Percentiles rank a stretch among this genome's conserved stretches.
These are phyloP conservation scores for Geotrichum bryndzae DNA, from an alignment of 1,139 yeast genomes.

Conservation along the genomic window DNA sequence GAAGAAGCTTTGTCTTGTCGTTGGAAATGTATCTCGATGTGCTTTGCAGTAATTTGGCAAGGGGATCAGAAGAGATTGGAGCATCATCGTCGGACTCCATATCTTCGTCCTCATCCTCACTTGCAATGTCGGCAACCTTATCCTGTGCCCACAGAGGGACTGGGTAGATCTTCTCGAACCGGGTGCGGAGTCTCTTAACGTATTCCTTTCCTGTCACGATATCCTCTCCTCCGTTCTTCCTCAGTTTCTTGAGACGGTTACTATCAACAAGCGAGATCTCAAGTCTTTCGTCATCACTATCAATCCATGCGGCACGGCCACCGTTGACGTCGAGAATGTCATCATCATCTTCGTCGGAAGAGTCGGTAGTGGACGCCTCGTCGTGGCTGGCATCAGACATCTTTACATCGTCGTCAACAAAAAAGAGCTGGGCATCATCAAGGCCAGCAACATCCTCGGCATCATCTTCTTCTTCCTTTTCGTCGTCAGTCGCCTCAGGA, in stretches of 20 bases:
- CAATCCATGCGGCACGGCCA: slow-evolving; percentile 70
- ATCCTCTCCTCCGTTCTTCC: slow-evolving; percentile 57
- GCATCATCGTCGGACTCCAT: slow-evolving; percentile 37
- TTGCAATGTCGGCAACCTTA: slow-evolving; percentile 23
- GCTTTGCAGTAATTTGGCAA: slow-evolving; percentile 54
- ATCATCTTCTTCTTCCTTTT: slow-evolving; percentile 26
- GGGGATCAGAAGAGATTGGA: slow-evolving; percentile 37
- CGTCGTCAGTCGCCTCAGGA: slow-evolving; percentile 35
- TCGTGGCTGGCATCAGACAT: slow-evolving; percentile 29
- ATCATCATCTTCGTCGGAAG: slow-evolving; percentile 35
- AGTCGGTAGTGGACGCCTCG: slow-evolving; percentile 32
- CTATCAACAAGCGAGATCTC: slow-evolving; percentile 54
- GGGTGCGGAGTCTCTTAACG: slow-evolving; percentile 65
- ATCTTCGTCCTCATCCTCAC: slow-evolving; percentile 32
- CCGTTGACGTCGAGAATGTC: slow-evolving; percentile 31
- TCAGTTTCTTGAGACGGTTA: slow-evolving; percentile 64
- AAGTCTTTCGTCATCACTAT: slow-evolving; percentile 82
- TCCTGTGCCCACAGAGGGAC: slow-evolving; percentile 73
- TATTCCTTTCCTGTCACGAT: slow-evolving; percentile 61
- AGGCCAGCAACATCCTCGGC: slow-evolving; percentile 28
- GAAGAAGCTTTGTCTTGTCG: slow-evolving; percentile 47
- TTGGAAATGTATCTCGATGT: slow-evolving; percentile 52
- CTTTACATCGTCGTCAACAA: slow-evolving; percentile 34
- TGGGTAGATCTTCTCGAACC: slow-evolving; percentile 83
- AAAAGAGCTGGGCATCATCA: slow-evolving; percentile 35